Evolutionary conservation across 495 filamentous ascomycete genomes (phyloP).

Genomic region (Filosporella fistucella): DNA sequence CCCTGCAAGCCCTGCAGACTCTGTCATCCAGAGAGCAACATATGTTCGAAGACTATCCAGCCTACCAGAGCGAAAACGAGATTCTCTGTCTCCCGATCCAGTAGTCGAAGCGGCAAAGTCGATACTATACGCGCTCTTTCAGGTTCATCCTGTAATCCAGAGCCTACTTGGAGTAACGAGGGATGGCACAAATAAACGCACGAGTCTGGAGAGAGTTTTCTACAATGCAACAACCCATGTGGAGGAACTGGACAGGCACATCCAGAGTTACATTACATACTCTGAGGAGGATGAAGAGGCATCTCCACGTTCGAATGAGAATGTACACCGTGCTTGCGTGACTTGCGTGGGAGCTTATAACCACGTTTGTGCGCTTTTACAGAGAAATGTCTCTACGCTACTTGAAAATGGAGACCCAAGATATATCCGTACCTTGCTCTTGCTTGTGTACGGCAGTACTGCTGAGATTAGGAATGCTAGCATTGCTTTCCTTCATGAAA

Average conservation of each 20-base stretch:
- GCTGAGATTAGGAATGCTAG: slow-evolving; percentile 59
- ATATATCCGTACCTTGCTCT: slow-evolving; percentile 75
- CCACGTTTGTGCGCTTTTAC: slow-evolving; percentile 66
- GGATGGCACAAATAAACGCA: slow-evolving; percentile 60
- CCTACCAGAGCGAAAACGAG: slow-evolving; percentile 73
- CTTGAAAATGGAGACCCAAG: slow-evolving; percentile 70
- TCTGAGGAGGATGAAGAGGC: slow-evolving; percentile 43
- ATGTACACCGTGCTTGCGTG: slow-evolving; percentile 58
- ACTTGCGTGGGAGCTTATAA: slow-evolving; percentile 74
- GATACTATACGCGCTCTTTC: slow-evolving; percentile 81
- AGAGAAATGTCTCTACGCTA: slow-evolving; percentile 64
- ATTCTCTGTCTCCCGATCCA: slow-evolving; percentile 52
- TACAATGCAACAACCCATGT: slow-evolving; percentile 72
- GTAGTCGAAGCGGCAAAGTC: slow-evolving; percentile 78
- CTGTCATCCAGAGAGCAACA: slow-evolving; percentile 45
- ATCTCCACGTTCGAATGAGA: slow-evolving; percentile 54
- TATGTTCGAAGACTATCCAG: slow-evolving; percentile 78
- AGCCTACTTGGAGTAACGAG: slow-evolving; percentile 67
- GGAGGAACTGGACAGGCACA: slow-evolving; percentile 67
- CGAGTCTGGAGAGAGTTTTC: slow-evolving; percentile 72
- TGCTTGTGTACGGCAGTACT: slow-evolving; percentile 75
- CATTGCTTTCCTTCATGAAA: not conserved
- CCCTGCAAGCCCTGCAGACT: slow-evolving; percentile 54
- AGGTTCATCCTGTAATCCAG: slow-evolving; percentile 72
- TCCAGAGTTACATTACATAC: slow-evolving; percentile 59